Evolutionary conservation across 73 alveolate genomes (phyloP), one percentile per base, ranked within the genome.

Genomic region (Paramecium sonneborni): DNA sequence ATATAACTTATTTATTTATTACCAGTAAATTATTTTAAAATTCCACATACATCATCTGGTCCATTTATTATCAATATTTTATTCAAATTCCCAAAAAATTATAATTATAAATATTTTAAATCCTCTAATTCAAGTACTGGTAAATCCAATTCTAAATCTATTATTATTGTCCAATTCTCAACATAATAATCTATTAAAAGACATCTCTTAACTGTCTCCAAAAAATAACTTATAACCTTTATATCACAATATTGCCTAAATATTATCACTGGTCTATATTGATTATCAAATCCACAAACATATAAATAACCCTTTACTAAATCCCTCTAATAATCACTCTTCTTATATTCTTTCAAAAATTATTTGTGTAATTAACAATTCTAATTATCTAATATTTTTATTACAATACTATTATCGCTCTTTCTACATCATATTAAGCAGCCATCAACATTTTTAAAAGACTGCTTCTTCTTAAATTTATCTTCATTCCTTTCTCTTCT

Each of bases 81-180:
- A 39, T 74, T 74, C 30, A 74, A n/a, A 74, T 74, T 74, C 21
- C 87, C 87, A 39, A 9, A 74, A 74, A 74, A 74, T 21, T 74
- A 12, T 1, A 74, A 21, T 32, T 74, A n/a, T 10, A 74, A 23
- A 21, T 37, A 74, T 34, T 12, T 11, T n/a, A 74, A 23, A 37
- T 74, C 87, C 20, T 74, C 87, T 21, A 74, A 37, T 39, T 74
- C 67, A 8, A 74, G 20, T 6, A 39, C 58, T 35, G 87, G 87
- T n/a, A 74, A 37, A 39, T 74, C 87, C 9, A 37, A 28, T 21
- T 74, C 87, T n/a, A 74, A 18, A 15, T 74, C 87, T 34, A 74
- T 37, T 28, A 74, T 74, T 35, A 74, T 35, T 3, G 87, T 37
- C 87, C 87, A 74, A 34, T 32, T 74, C 20, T 74, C 87, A 34